Evolutionary conservation across 2,329 filamentous ascomycete species (phyloP).

Genomic region (Monosporascus ibericus): DNA sequence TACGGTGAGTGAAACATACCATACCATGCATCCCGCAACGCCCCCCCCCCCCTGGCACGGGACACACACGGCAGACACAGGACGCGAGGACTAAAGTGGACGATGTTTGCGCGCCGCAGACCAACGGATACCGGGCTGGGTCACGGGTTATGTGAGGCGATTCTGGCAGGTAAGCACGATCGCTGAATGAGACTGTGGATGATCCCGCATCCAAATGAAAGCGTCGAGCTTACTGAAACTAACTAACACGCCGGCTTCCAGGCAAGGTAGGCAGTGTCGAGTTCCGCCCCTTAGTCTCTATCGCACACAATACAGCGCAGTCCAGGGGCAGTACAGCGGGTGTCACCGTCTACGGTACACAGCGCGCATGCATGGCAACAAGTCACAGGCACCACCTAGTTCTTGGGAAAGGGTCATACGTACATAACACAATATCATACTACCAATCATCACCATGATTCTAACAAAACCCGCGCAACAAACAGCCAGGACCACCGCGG

Average conservation of each 20-base stretch:
- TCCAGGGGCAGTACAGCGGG: no score
- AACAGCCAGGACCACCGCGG: conserved; percentile 87
- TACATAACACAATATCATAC: conserved; percentile 5
- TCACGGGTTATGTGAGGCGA: conserved; percentile 85
- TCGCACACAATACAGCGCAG: no score
- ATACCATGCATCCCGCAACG: not conserved
- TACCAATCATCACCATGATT: no score
- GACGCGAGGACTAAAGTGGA: conserved; percentile 3
- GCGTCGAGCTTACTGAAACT: not conserved
- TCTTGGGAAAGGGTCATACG: conserved; percentile 3
- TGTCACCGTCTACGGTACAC: no score
- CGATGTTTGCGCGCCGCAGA: conserved; percentile 45
- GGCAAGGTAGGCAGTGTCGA: not conserved
- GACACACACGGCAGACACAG: not conserved
- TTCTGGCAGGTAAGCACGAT: conserved; percentile 80
- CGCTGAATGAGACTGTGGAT: not conserved
- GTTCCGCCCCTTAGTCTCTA: not conserved
- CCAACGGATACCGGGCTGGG: conserved; percentile 78
- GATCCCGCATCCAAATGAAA: no score
- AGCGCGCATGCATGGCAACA: no score
- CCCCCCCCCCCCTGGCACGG: not conserved
- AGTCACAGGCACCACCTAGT: no score
- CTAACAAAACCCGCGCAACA: not conserved
- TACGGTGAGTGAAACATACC: conserved; percentile 57
- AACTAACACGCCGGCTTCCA: not conserved